A percentile compares a stretch with the other conserved stretches of the same genome.
Evolutionary conservation across 305 asterid species (phyloP).

Genomic region (Solanum aculeatissimum): DNA sequence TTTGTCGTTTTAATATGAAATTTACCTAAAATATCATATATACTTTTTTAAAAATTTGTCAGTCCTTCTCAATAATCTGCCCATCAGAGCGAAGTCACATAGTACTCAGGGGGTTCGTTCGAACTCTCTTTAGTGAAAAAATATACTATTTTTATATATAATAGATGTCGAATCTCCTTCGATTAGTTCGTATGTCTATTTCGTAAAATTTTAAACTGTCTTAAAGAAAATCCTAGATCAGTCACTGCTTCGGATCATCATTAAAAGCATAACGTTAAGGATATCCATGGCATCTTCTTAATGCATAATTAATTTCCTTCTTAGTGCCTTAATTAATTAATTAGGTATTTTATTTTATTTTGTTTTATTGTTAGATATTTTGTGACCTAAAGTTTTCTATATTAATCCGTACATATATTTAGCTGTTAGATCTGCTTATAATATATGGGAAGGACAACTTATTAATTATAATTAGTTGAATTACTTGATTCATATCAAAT

Average conservation of each 20-base stretch:
- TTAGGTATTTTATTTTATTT: not conserved
- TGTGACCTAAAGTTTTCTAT: not conserved
- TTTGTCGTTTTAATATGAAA: not conserved
- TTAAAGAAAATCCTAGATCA: no score
- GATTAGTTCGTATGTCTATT: no score
- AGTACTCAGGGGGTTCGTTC: no score
- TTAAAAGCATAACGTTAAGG: not conserved
- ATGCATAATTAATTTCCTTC: not conserved
- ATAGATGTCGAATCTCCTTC: no score
- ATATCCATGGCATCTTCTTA: not conserved
- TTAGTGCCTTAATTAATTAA: not conserved
- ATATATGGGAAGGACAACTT: not conserved
- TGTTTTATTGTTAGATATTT: not conserved
- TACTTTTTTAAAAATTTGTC: not conserved
- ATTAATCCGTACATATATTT: not conserved
- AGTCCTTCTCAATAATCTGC: not conserved
- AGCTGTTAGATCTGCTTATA: not conserved
- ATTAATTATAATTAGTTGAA: not conserved
- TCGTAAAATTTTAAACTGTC: no score
- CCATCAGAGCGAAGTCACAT: no score
- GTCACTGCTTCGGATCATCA: no score
- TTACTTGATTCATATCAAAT: not conserved
- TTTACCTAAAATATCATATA: not conserved
- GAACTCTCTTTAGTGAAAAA: no score
- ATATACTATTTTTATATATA: no score